phyloP scores from a whole-genome alignment of 306 rosid species.

The Myrica gale region DNA sequence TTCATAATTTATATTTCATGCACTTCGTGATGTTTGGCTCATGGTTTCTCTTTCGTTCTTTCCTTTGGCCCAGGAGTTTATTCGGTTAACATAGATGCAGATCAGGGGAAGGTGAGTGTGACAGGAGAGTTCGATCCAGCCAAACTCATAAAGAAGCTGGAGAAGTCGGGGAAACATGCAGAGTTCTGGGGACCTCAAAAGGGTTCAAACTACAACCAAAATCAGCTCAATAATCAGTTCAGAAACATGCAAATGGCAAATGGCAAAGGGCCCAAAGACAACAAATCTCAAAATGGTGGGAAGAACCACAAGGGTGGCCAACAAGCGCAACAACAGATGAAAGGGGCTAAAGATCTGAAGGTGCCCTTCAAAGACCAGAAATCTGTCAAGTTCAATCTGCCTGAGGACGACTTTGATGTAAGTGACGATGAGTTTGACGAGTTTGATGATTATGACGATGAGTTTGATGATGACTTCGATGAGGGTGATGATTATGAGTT shows the following conservation, averaged over 20 bases:
- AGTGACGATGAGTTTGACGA: conserved; percentile 57
- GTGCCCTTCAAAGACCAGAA: conserved; percentile 49
- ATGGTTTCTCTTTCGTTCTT: neutral
- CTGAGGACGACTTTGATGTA: conserved; percentile 53
- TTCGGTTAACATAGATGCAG: conserved; percentile 46
- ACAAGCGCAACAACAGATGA: conserved; percentile 44
- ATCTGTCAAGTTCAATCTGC: conserved; percentile 64
- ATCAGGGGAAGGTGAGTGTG: conserved; percentile 58
- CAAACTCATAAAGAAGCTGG: conserved; percentile 52
- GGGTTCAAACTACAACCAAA: conserved; percentile 43
- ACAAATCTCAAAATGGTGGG: conserved; percentile 52
- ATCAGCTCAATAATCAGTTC: conserved; percentile 51
- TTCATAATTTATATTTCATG: no score
- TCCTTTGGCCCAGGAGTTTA: conserved; percentile 45
- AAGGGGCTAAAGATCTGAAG: conserved; percentile 44
- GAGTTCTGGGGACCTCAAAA: conserved; percentile 61
- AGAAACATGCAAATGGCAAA: conserved; percentile 50
- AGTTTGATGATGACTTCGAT: conserved; percentile 43
- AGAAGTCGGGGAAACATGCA: conserved; percentile 63
- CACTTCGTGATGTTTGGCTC: no score
- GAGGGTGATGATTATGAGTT: conserved; percentile 44
- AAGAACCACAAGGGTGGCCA: conserved; percentile 42
- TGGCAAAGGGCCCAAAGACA: conserved; percentile 52
- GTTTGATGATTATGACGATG: conserved; percentile 44
- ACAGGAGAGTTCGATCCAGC: conserved; percentile 60